phyloP scores from a whole-genome alignment of 1,284 basidiomycete genomes.

The Leucoagaricus sp. region DNA sequence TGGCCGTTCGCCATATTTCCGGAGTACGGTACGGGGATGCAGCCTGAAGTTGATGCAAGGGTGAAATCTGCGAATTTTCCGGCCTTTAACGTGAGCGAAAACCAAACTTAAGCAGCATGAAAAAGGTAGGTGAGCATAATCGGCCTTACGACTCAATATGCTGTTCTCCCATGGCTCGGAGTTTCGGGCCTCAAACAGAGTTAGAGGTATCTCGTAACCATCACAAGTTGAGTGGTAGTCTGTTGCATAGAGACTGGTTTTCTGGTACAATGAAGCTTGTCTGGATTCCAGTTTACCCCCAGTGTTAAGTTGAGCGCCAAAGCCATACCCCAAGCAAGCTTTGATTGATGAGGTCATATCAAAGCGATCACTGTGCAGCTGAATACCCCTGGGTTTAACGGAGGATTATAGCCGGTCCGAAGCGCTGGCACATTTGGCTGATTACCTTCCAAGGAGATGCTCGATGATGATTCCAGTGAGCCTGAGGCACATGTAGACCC shows the following conservation, averaged over 20 bases:
- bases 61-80: not conserved
- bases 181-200: not conserved
- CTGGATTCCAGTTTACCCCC: not conserved
- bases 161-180: not conserved
- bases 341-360: constrained; percentile 8
- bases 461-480: not conserved
- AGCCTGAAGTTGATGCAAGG: no score
- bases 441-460: not conserved
- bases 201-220: no score
- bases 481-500: not conserved
- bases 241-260: no score
- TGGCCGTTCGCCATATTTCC: not conserved
- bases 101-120: not conserved
- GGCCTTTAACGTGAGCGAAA: not conserved
- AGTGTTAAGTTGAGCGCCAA: no score
- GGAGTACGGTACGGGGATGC: not conserved
- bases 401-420: constrained; percentile 1
- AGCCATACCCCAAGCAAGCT: no score
- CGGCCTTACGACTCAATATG: not conserved
- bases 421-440: not conserved
- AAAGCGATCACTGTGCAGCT: not conserved
- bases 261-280: no score
- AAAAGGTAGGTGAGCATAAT: not conserved
- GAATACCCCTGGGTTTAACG: constrained; percentile 5
- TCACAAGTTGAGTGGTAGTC: no score